Evolutionary conservation across 371 early-diverging fungal species (phyloP).

Genomic region (Batkoa obscura): DNA sequence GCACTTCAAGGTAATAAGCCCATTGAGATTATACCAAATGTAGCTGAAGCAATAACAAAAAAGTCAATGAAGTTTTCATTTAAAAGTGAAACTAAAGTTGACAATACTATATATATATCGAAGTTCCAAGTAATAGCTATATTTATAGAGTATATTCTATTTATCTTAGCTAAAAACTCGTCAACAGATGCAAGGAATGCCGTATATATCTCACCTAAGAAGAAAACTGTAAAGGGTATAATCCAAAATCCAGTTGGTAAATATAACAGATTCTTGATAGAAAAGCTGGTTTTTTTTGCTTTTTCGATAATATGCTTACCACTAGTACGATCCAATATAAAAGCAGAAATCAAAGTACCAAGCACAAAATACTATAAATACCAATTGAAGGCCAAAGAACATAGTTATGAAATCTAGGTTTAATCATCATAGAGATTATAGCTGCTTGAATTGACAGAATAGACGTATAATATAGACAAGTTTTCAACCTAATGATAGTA

Average conservation of each 20-base stretch:
- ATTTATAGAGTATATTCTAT: conserved; percentile 15
- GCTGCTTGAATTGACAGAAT: conserved; percentile 23
- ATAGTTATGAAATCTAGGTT: conserved; percentile 24
- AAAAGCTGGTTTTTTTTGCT: conserved; percentile 18
- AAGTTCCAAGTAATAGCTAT: conserved; percentile 29
- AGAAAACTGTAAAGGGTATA: conserved; percentile 20
- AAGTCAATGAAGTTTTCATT: conserved; percentile 27
- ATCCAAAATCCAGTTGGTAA: conserved; percentile 27
- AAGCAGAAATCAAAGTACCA: conserved; percentile 21
- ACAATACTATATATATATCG: conserved; percentile 23
- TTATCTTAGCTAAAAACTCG: not conserved
- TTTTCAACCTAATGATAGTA: conserved; percentile 22
- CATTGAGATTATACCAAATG: conserved; percentile 8
- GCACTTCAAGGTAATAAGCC: conserved; percentile 28
- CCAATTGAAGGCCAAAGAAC: conserved; percentile 26
- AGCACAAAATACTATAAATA: conserved; percentile 21
- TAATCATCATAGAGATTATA: conserved; percentile 17
- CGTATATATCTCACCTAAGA: conserved; percentile 28
- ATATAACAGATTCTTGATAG: conserved; percentile 17
- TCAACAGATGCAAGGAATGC: conserved; percentile 26
- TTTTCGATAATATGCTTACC: conserved; percentile 14
- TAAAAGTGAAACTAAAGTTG: conserved; percentile 29
- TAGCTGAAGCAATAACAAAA: conserved; percentile 3
- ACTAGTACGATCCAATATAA: conserved; percentile 16
- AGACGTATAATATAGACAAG: conserved; percentile 24